phyloP scores from a whole-genome alignment of 179 eudicot genomes.

The Amaranthus tricolor region DNA sequence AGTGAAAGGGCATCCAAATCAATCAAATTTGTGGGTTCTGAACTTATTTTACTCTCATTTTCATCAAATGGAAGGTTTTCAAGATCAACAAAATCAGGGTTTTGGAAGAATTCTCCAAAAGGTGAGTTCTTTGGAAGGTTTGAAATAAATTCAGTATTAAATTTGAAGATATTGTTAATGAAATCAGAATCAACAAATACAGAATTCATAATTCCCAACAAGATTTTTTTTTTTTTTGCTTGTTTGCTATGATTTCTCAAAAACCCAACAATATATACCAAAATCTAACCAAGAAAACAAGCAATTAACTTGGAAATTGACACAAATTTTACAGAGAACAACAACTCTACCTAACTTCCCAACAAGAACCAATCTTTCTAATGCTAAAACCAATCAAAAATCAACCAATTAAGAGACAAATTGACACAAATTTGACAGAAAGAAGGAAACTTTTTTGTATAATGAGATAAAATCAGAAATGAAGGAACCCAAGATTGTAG shows the following conservation, averaged over 20 bases:
- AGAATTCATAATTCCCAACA: constrained; percentile 22
- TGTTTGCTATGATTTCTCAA: neutral
- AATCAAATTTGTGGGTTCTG: constrained; percentile 27
- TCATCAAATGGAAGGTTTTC: constrained; percentile 3
- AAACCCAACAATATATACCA: neutral
- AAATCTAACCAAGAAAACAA: no score
- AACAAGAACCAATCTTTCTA: no score
- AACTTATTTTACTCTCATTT: constrained; percentile 7
- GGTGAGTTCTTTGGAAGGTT: constrained; percentile 20
- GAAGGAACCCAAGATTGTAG: neutral
- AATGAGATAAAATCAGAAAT: neutral
- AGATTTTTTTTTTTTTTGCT: no score
- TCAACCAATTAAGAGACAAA: neutral
- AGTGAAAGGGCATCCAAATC: constrained; percentile 19
- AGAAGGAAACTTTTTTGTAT: neutral
- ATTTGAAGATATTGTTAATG: constrained; percentile 30
- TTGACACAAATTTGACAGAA: neutral
- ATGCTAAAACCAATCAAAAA: neutral
- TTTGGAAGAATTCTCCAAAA: constrained; percentile 21
- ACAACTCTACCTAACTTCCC: no score
- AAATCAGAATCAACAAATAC: constrained; percentile 33
- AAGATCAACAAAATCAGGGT: constrained; percentile 14
- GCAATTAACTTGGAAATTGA: no score
- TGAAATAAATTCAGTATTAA: constrained; percentile 25
- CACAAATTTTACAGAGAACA: no score